phyloP scores from a whole-genome alignment of 1,284 basidiomycete species.

The Apiotrichum siamense region DNA sequence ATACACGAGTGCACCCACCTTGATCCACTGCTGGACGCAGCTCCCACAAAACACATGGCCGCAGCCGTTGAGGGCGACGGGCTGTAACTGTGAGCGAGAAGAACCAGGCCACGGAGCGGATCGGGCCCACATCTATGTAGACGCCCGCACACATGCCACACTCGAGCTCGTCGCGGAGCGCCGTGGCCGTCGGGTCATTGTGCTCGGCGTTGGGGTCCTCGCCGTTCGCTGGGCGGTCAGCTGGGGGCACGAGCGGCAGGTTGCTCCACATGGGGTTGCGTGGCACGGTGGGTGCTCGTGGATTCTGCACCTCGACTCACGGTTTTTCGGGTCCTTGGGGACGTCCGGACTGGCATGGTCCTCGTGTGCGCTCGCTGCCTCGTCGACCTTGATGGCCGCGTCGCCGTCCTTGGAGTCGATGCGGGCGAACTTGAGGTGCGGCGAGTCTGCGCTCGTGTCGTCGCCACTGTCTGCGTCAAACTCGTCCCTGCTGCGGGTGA shows the following conservation, averaged over 20 bases:
- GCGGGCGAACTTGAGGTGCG: constrained; percentile 10
- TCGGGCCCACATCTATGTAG: constrained; percentile 17
- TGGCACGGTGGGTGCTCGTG: too few species aligned
- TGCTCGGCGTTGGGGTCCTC: background rate
- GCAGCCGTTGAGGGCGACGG: constrained; percentile 22
- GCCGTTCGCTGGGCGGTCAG: background rate
- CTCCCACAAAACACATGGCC: constrained; percentile 23
- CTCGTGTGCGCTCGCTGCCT: background rate
- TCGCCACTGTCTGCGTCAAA: constrained; percentile 9
- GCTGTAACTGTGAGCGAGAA: constrained; percentile 10
- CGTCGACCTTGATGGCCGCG: background rate
- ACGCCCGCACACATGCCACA: constrained; percentile 25
- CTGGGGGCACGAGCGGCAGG: too few species aligned
- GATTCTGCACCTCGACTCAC: too few species aligned
- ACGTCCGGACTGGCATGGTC: too few species aligned
- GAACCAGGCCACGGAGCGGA: background rate
- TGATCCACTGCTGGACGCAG: constrained; percentile 23
- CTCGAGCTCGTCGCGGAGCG: constrained; percentile 19
- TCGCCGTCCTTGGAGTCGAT: background rate
- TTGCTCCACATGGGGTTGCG: too few species aligned
- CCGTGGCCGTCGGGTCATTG: background rate
- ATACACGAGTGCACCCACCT: constrained; percentile 2
- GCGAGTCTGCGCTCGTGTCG: background rate
- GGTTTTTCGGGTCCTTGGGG: too few species aligned
- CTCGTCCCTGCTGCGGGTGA: constrained; percentile 10